Evolutionary conservation across 495 filamentous ascomycete genomes (phyloP), one percentile per base, ranked within the genome.

Genomic region (Ascodesmis nigricans): DNA sequence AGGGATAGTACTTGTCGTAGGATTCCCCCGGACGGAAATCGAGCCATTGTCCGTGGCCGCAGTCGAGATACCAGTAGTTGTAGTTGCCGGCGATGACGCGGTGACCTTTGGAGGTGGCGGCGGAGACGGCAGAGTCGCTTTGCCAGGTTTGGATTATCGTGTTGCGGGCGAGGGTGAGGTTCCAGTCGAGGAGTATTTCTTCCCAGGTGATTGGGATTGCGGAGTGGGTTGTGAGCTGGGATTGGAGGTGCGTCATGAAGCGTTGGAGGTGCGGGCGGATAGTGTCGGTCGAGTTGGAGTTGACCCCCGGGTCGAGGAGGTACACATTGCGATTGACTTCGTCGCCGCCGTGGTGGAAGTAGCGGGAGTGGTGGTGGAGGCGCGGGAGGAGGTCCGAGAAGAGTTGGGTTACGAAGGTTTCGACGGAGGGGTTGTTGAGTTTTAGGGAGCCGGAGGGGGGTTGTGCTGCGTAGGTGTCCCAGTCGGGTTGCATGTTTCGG

Each of bases 321-420:
- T 78, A 83, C 39, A 70, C 67, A 41, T 78, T 72, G 29, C 55
- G 55, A 53, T 83, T 82, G 22, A 84, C 65, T 53, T 84, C 78
- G 47, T 87, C 78, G 25, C 78, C 78, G 23, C 78, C 78, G 1
- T 75, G 77, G 53, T 87, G 78, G 59, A 79, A 81, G 49, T 79
- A 80, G 5, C 64, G 53, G 11, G 66, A 58, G 47, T 76, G 73
- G 0, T 70, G 69, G 7, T 53, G 54, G 3, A 82, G 39, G 11
- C 78, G 62, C 10, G 78, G 77, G n/a, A 83, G 53, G 11, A 87
- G 46, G 46, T 87, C 78, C 17, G 56, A 56, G 45, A 73, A 69
- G 24, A 87, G 55, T 20, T 49, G 73, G n/a, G 68, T 62, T 13
- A 83, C 52, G 50, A 84, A 83, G 17, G 52, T 43, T 36, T 73